phyloP scores from a whole-genome alignment of 2,329 filamentous ascomycete species.

The Aspergillus transmontanensis region DNA sequence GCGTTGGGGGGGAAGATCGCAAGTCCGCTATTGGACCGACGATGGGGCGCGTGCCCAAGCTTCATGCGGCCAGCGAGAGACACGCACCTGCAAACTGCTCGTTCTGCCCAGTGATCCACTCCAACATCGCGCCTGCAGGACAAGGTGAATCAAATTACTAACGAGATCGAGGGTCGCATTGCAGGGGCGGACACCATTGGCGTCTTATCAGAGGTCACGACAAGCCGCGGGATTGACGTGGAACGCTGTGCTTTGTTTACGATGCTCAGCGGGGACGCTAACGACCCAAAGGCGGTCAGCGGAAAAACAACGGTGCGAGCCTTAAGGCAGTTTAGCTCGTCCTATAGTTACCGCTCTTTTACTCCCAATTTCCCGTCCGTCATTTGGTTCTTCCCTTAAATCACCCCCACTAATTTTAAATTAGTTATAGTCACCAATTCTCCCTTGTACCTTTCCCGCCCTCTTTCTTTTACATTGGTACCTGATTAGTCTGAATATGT shows the following conservation, averaged over 20 bases:
- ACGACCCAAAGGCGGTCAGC: constrained; percentile 22
- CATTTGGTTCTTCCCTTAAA: not conserved
- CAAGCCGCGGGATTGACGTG: constrained; percentile 26
- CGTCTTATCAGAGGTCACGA: constrained; percentile 6
- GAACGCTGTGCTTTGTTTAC: constrained; percentile 40
- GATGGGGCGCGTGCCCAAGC: constrained; percentile 4
- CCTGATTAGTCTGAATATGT: constrained; percentile 27
- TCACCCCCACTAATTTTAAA: not conserved
- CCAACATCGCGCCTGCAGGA: constrained; percentile 33
- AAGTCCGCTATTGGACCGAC: constrained; percentile 15
- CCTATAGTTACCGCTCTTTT: constrained; percentile 22
- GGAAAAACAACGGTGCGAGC: constrained; percentile 25
- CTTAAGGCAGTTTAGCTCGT: constrained; percentile 1
- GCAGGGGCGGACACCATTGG: constrained; percentile 21
- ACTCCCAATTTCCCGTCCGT: constrained; percentile 6
- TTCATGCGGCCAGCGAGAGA: constrained; percentile 18
- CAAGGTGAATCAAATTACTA: constrained; percentile 16
- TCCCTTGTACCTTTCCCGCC: not conserved
- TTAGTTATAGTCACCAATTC: not conserved
- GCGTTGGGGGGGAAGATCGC: constrained; percentile 7
- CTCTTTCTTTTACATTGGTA: constrained; percentile 12
- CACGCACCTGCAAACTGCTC: constrained; percentile 33
- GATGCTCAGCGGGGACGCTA: constrained; percentile 15
- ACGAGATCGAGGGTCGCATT: constrained; percentile 19
- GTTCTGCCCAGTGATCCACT: constrained; percentile 37